These are phyloP conservation scores for Amaranthus cruentus DNA, from an alignment of 148 eudicot genomes.

Conservation along the genomic window DNA sequence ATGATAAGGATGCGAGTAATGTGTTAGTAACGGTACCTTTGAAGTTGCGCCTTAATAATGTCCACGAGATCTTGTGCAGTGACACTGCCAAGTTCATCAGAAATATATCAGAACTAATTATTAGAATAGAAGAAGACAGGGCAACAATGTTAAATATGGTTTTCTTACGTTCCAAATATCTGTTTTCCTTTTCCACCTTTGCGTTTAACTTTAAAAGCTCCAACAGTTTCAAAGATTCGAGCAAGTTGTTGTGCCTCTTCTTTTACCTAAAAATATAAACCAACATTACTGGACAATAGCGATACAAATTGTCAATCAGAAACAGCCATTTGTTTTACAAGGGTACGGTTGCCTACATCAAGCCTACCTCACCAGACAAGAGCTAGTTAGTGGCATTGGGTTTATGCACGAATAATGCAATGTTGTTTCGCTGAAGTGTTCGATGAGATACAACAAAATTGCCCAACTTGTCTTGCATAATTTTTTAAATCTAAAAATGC, in stretches of 20 bases:
- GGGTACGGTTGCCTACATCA: too few relatives aligned
- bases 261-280: slow-evolving; percentile 46
- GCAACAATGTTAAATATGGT: slow-evolving; percentile 2
- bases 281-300: background rate
- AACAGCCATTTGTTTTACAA: too few relatives aligned
- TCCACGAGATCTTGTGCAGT: slow-evolving; percentile 97
- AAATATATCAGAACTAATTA: slow-evolving; percentile 14
- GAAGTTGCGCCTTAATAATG: slow-evolving; percentile 90
- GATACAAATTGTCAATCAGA: background rate
- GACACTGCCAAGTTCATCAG: slow-evolving; percentile 47
- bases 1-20: background rate
- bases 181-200: slow-evolving; percentile 89
- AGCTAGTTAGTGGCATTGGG: too few relatives aligned
- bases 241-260: slow-evolving; percentile 96
- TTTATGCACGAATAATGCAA: too few relatives aligned
- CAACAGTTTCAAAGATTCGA: slow-evolving; percentile 76
- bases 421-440: background rate
- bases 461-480: too few relatives aligned
- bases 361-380: too few relatives aligned
- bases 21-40: slow-evolving; percentile 50
- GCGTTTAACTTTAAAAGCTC: slow-evolving; percentile 88
- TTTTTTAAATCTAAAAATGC: too few relatives aligned
- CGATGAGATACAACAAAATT: background rate
- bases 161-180: slow-evolving; percentile 67
- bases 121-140: background rate